A percentile compares a stretch with the other conserved stretches of the same genome.
Evolutionary conservation across 495 filamentous ascomycete genomes (phyloP).

Genomic region (Parmelia sp.): DNA sequence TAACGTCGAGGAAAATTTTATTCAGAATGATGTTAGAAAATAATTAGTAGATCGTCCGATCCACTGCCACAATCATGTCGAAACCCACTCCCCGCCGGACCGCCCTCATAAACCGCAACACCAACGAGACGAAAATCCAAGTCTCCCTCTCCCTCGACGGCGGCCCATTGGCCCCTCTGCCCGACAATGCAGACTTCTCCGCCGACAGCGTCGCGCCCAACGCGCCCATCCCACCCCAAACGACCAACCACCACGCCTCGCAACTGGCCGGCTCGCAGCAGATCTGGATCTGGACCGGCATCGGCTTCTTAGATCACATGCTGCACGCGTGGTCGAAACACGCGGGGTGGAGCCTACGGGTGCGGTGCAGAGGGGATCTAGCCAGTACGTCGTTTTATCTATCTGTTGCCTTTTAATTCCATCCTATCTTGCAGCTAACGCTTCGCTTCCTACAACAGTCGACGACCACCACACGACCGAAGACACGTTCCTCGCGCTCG

Average conservation of each 20-base stretch:
- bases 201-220: slow-evolving; percentile 50
- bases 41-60: background rate
- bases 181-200: slow-evolving; percentile 45
- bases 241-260: slow-evolving; percentile 61
- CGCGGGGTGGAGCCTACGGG: slow-evolving; percentile 78
- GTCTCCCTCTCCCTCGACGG: slow-evolving; percentile 89
- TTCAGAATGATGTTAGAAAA: background rate
- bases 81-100: slow-evolving; percentile 46
- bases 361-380: slow-evolving; percentile 79
- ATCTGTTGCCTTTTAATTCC: background rate
- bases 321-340: slow-evolving; percentile 94
- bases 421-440: background rate
- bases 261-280: slow-evolving; percentile 74
- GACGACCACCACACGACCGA: slow-evolving; percentile 98
- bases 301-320: slow-evolving; percentile 99
- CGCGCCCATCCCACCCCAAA: slow-evolving; percentile 80
- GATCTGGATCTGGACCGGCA: slow-evolving; percentile 84
- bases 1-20: too few species aligned
- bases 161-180: slow-evolving; percentile 58
- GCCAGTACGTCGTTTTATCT: slow-evolving; percentile 56
- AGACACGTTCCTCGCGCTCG: slow-evolving; percentile 89
- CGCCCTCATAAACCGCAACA: slow-evolving; percentile 71
- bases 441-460: slow-evolving; percentile 46
- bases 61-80: slow-evolving; percentile 5
- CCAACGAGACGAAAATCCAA: slow-evolving; percentile 95